Percentiles rank a stretch among this genome's conserved stretches.
These are phyloP conservation scores for Apiospora hydei DNA, from an alignment of 2,329 filamentous ascomycete species.

Conservation along the genomic window DNA sequence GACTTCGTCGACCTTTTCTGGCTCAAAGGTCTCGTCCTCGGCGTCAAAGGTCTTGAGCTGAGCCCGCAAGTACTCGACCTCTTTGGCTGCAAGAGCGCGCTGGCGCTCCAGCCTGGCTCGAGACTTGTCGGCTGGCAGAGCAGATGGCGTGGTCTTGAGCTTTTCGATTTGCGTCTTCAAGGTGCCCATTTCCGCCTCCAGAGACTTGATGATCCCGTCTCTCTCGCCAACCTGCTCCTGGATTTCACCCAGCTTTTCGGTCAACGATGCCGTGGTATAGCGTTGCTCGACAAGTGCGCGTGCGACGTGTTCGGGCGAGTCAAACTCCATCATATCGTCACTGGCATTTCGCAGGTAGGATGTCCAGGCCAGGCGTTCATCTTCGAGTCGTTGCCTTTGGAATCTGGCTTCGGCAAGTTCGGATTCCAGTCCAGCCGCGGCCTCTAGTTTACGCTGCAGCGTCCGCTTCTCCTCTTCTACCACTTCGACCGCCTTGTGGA, in stretches of 20 bases:
- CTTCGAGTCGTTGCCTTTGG: slow-evolving; percentile 85
- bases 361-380: slow-evolving; percentile 87
- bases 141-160: slow-evolving; percentile 60
- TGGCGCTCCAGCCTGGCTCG: slow-evolving; percentile 84
- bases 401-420: slow-evolving; percentile 82
- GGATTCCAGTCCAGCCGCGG: slow-evolving; percentile 75
- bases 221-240: slow-evolving; percentile 81
- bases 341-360: slow-evolving; percentile 79
- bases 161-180: slow-evolving; percentile 76
- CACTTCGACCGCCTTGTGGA: slow-evolving; percentile 87
- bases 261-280: slow-evolving; percentile 78
- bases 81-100: slow-evolving; percentile 83
- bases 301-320: slow-evolving; percentile 87
- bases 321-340: slow-evolving; percentile 72
- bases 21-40: slow-evolving; percentile 87
- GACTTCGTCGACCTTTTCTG: slow-evolving; percentile 78
- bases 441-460: slow-evolving; percentile 77
- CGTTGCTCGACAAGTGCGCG: slow-evolving; percentile 84
- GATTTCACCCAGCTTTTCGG: slow-evolving; percentile 80
- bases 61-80: slow-evolving; percentile 91
- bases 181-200: slow-evolving; percentile 73
- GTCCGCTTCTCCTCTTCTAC: slow-evolving; percentile 94
- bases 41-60: slow-evolving; percentile 89
- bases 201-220: slow-evolving; percentile 73
- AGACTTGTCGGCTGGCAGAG: slow-evolving; percentile 67